Base-by-base conservation (phyloP, 1,139 yeast genomes). In the Scheffersomyces stambukii region DNA sequence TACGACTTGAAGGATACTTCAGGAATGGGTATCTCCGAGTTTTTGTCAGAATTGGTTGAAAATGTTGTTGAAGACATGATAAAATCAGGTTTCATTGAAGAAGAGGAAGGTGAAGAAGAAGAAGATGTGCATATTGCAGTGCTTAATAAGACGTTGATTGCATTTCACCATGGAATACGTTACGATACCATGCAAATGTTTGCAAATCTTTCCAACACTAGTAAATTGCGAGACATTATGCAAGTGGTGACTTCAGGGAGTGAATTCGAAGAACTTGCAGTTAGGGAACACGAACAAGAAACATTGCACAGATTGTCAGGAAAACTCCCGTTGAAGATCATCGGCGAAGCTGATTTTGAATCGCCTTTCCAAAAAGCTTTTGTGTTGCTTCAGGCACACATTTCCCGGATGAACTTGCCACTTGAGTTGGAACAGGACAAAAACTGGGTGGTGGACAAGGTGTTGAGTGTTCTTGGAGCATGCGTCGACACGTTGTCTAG, bases 11-110 rank as follows among this genome's bases (percentile, higher is more conserved):
- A 64, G 22, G 84, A 79, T 37, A 64, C 71, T 2, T 63, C 84
- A 0, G 77, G 76, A 28, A 57, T 73, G 23, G 95, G 93, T 0
- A 54, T 91, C 9, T 84, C 94, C 1, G 88, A 81, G 33, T 86
- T 69, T 51, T 59, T 91, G 29, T 88, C 97, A 0, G 96, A 86
- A 28, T 50, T 86, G 19, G 81, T 91, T 15, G 97, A 91, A 46
- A 64, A 58, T n/a, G 68, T 86, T 0, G 51, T 91, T 39, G 68
- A 67, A 15, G 94, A 84, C 16, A 60, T 93, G 28, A 61, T 58
- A 2, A 76, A 75, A 3, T 70, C 76, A 2, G 76, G 75, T 23
- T 50, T 89, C 40, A 65, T 91, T 26, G 91, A 83, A 4, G 62
- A 51, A 2, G 63, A 52, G 2, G 61, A 52, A 1, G 20, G n/a